Conservation (phyloP, 768 basidiomycete genomes). For the Phylloporus rhodoxanthus region DNA sequence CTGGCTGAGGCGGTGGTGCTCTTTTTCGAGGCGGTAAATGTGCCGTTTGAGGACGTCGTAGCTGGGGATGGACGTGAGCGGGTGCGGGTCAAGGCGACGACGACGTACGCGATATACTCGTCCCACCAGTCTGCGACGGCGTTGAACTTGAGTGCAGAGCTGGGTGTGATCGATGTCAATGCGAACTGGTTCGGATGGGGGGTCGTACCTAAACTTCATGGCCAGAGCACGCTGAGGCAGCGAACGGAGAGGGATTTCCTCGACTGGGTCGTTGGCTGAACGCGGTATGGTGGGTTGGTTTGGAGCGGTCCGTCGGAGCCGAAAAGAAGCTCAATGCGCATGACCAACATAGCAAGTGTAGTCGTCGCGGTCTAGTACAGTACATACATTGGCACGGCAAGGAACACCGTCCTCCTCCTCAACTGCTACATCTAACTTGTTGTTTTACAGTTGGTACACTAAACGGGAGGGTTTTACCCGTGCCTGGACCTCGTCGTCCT, state of each 20-base stretch:
- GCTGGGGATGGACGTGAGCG: conserved; percentile 32
- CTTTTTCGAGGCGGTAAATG: conserved; percentile 82
- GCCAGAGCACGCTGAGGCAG: conserved; percentile 9
- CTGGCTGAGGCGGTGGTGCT: conserved; percentile 45
- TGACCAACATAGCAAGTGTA: not conserved
- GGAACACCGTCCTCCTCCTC: too few species aligned
- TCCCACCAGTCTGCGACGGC: conserved; percentile 91
- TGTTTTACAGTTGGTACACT: too few species aligned
- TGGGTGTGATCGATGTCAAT: conserved; percentile 20
- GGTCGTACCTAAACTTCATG: conserved; percentile 34
- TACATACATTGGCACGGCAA: too few species aligned
- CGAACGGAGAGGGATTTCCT: conserved; percentile 25
- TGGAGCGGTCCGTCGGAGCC: not conserved
- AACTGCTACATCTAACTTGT: too few species aligned
- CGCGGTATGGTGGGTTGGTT: conserved; percentile 9
- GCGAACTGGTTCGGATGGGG: not conserved
- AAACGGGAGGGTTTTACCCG: too few species aligned
- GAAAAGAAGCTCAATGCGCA: not conserved
- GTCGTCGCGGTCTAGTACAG: too few species aligned
- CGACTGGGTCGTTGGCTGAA: conserved; percentile 7
- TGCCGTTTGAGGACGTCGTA: conserved; percentile 81
- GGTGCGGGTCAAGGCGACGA: not conserved
- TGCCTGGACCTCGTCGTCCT: too few species aligned
- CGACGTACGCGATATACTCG: conserved; percentile 77
- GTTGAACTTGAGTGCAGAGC: conserved; percentile 86